Conservation (phyloP, 139 green algal species). For the Volvox reticuliferus region DNA sequence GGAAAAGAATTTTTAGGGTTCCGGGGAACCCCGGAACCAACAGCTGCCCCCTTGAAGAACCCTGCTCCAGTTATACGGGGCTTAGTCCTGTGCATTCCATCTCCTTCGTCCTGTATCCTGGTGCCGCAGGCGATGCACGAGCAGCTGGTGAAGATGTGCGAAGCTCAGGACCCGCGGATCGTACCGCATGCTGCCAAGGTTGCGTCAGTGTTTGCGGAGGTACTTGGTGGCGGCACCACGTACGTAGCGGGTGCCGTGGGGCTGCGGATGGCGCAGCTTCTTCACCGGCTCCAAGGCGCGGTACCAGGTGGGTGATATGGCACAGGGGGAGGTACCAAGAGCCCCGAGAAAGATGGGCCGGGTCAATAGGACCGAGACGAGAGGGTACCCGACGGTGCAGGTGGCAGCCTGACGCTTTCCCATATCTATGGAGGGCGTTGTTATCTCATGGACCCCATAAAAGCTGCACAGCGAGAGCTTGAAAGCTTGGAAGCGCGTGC, state of each 20-base stretch:
- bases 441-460: background rate
- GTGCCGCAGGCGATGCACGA: conserved; percentile 73
- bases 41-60: too few relatives aligned
- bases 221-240: conserved; percentile 56
- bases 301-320: conserved; percentile 23
- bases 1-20: too few relatives aligned
- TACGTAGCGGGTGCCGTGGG: conserved; percentile 54
- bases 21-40: too few relatives aligned
- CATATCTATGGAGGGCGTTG: background rate
- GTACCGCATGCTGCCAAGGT: conserved; percentile 72
- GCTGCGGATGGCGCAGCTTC: conserved; percentile 48
- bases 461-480: background rate
- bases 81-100: too few relatives aligned
- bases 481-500: background rate
- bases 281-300: conserved; percentile 44
- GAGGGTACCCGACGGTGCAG: background rate
- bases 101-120: too few relatives aligned
- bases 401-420: background rate
- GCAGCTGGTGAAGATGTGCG: conserved; percentile 81
- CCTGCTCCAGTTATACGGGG: too few relatives aligned
- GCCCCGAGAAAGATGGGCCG: background rate
- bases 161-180: conserved; percentile 62
- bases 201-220: conserved; percentile 52
- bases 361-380: background rate
- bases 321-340: background rate